A percentile compares a stretch with the other conserved stretches of the same genome.
phyloP scores from a whole-genome alignment of 176 grass and related monocot genomes.

The Raddia distichophylla region DNA sequence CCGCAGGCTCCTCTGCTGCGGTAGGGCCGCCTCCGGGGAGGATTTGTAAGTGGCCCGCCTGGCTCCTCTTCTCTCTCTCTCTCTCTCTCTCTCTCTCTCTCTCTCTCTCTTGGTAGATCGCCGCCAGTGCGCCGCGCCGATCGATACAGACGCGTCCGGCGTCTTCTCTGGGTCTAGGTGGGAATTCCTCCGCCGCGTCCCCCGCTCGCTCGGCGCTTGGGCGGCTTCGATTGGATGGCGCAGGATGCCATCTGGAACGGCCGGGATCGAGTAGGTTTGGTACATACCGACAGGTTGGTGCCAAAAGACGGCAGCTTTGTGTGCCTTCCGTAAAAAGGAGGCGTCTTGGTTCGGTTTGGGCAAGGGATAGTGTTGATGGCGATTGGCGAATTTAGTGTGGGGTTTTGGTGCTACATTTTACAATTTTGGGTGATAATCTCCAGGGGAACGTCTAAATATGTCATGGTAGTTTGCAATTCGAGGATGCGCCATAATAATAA shows the following conservation, averaged over 20 bases:
- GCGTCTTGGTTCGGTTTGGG: background rate
- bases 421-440: background rate
- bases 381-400: background rate
- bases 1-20: conserved; percentile 65
- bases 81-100: no score
- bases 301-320: background rate
- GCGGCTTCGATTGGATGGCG: background rate
- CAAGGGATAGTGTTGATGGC: background rate
- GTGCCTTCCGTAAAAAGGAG: background rate
- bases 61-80: no score
- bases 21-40: conserved; percentile 37
- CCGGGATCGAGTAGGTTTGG: background rate
- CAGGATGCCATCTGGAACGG: background rate
- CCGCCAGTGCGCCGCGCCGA: background rate
- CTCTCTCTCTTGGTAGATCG: background rate
- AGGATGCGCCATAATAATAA: background rate
- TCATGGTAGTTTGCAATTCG: background rate
- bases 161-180: background rate
- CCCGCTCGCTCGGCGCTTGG: background rate
- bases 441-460: background rate
- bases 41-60: conserved; percentile 46
- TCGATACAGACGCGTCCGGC: no score
- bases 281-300: background rate
- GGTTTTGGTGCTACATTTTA: background rate
- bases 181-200: background rate